phyloP scores from a whole-genome alignment of 169 alveolate genomes.

The Plasmodium inui region DNA sequence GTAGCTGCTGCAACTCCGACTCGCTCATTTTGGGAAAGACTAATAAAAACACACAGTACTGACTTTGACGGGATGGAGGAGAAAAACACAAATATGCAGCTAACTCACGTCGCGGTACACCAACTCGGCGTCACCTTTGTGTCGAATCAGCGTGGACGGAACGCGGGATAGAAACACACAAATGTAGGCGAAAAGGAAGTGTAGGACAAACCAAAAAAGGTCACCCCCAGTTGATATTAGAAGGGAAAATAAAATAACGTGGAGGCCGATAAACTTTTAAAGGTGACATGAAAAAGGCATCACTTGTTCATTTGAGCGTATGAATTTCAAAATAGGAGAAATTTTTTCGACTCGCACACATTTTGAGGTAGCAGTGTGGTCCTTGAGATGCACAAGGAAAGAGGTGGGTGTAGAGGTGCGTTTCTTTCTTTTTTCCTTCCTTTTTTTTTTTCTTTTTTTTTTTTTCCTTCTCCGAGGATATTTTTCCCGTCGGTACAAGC shows the following conservation, averaged over 20 bases:
- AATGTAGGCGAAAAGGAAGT: not conserved
- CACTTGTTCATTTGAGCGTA: slow-evolving; percentile 2
- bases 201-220: not conserved
- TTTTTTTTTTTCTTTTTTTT: not conserved
- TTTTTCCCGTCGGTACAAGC: not conserved
- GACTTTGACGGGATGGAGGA: not conserved
- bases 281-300: slow-evolving; percentile 10
- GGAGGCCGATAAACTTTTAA: not conserved
- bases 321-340: not conserved
- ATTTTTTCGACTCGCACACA: slow-evolving; percentile 4
- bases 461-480: not conserved
- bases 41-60: not conserved
- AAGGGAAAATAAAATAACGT: not conserved
- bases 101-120: not conserved
- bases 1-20: slow-evolving; percentile 89
- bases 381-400: not conserved
- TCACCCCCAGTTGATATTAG: not conserved
- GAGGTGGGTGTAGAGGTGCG: not conserved
- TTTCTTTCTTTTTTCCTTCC: no score
- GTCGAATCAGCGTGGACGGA: not conserved
- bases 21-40: slow-evolving; percentile 60
- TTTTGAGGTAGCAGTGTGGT: slow-evolving; percentile 12
- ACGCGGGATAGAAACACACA: not conserved
- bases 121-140: not conserved
- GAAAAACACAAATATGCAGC: not conserved